Evolutionary conservation across 345 rosid species (phyloP), one percentile per base, ranked within the genome.

Genomic region (Eucalyptus cloeziana): DNA sequence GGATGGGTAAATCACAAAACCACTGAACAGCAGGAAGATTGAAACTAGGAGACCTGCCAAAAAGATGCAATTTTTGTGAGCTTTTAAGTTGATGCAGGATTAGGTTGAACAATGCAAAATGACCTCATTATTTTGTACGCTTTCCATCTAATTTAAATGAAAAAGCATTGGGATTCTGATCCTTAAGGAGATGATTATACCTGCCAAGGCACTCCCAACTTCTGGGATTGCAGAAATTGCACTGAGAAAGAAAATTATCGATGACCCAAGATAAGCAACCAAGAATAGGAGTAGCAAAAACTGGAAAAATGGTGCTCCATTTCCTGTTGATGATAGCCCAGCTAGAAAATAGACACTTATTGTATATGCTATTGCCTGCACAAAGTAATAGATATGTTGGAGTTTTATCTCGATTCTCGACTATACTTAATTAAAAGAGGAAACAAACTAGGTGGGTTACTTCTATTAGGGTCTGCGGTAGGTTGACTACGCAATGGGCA

Each of bases 131-230:
- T 64, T 64, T 64, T 64, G 21, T n/a, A 64, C 37, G 19, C 76
- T 64, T 64, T 64, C 21, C 76, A n/a, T 64, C 37, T 64, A 64
- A 64, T 64, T 64, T 64, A 10, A n/a, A 64, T 64, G 76, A n/a
- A n/a, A 64, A 76, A 40, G 30, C 47, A 40, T 40, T 10, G 47
- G 43, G 27, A 44, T n/a, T 44, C 51, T 54, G 69, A 54, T 81
- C 31, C 86, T 69, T 49, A 33, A 45, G 69, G 45, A 89, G 90
- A 58, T 40, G 83, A 71, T 24, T 24, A 51, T 87, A 92, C 93
- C 92, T 91, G 93, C 92, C 86, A 92, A 86, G 52, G 90, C 90
- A 56, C 56, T 91, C 90, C 93, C 93, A 85, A 88, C 90, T 90
- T 92, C 92, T 37, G 91, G 93, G 90, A 91, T 92, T 43, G 92